A percentile compares a stretch with the other conserved stretches of the same genome.
These are phyloP conservation scores for Metschnikowia drakensbergensis DNA, from an alignment of 805 yeast species.

Conservation along the genomic window DNA sequence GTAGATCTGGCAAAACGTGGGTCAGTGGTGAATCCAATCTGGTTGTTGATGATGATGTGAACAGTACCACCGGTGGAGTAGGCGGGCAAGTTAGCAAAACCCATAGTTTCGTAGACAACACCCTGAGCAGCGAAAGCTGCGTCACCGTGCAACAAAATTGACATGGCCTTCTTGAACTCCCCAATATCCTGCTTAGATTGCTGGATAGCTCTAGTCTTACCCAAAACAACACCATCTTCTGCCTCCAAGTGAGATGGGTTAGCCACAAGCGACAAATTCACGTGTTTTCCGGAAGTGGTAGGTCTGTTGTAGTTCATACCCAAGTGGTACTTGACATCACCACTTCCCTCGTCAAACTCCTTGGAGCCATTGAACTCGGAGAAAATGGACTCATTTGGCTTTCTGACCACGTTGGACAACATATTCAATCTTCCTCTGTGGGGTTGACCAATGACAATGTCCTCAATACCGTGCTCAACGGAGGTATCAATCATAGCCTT, in stretches of 20 bases:
- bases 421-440: conserved; percentile 99
- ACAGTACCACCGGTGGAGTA: conserved; percentile 98
- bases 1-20: conserved; percentile 97
- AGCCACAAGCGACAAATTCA: conserved; percentile 93
- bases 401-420: conserved; percentile 96
- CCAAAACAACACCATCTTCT: conserved; percentile 97
- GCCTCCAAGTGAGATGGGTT: conserved; percentile 99
- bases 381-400: conserved; percentile 96
- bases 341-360: conserved; percentile 92
- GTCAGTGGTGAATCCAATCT: conserved; percentile 99
- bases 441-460: conserved; percentile 98
- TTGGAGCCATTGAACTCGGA: conserved; percentile 92
- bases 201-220: conserved; percentile 95
- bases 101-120: conserved; percentile 98
- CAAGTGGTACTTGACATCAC: conserved; percentile 98
- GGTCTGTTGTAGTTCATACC: conserved; percentile 99
- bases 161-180: conserved; percentile 79
- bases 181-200: conserved; percentile 87
- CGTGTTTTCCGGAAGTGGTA: conserved; percentile 95
- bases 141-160: conserved; percentile 95
- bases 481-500: conserved; percentile 92
- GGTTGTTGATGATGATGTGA: conserved; percentile 94
- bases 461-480: conserved; percentile 90
- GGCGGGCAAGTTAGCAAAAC: conserved; percentile 87
- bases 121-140: conserved; percentile 99